Percentiles rank a stretch among this genome's conserved stretches.
Evolutionary conservation across 805 yeast species (phyloP).

Genomic region (Spathaspora arborariae): DNA sequence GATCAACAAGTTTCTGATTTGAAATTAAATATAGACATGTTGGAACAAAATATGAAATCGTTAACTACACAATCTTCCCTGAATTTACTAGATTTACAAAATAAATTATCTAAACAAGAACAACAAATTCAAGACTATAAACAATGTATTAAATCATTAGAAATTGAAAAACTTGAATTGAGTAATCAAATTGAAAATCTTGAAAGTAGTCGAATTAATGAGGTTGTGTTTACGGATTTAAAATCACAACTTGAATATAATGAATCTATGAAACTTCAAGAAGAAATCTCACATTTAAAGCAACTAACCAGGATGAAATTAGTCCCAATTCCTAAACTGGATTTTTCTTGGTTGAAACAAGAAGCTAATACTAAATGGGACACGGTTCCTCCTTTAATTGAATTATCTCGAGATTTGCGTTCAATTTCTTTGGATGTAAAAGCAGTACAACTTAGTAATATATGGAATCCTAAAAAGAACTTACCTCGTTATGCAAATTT

Average conservation of each 20-base stretch:
- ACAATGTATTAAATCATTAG: slow-evolving; percentile 17
- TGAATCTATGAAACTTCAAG: slow-evolving; percentile 34
- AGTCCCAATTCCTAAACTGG: slow-evolving; percentile 2
- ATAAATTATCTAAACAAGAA: slow-evolving; percentile 15
- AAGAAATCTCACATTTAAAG: slow-evolving; percentile 43
- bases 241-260: slow-evolving; percentile 29
- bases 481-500: slow-evolving; percentile 17
- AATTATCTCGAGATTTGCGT: slow-evolving; percentile 7
- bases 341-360: slow-evolving; percentile 19
- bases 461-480: slow-evolving; percentile 13
- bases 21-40: slow-evolving; percentile 40
- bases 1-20: slow-evolving; percentile 39
- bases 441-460: slow-evolving; percentile 8
- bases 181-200: slow-evolving; percentile 15
- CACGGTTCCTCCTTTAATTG: slow-evolving; percentile 7
- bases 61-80: slow-evolving; percentile 26
- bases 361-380: slow-evolving; percentile 3
- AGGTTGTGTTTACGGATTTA: slow-evolving; percentile 25
- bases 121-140: slow-evolving; percentile 15
- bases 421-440: slow-evolving; percentile 7
- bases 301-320: slow-evolving; percentile 19
- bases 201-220: background rate
- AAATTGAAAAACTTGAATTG: slow-evolving; percentile 22
- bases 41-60: slow-evolving; percentile 41
- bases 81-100: slow-evolving; percentile 15